A percentile compares a stretch with the other conserved stretches of the same genome.
phyloP scores from a whole-genome alignment of 2,329 filamentous ascomycete genomes.

The Periconia sp. region DNA sequence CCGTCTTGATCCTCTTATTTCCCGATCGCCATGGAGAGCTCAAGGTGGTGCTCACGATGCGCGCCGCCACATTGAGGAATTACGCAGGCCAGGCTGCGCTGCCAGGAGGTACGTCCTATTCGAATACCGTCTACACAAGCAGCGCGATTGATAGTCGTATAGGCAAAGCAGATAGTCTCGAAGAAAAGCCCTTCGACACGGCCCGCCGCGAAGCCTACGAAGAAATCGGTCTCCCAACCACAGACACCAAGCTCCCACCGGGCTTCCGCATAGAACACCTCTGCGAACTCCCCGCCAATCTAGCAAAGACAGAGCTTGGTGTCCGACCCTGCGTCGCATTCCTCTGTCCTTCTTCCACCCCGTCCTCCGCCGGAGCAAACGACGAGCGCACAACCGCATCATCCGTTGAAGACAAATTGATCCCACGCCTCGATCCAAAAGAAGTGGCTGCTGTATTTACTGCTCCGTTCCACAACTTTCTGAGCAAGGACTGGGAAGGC shows the following conservation, averaged over 20 bases:
- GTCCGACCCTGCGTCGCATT: constrained; percentile 64
- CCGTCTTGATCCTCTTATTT: constrained; percentile 87
- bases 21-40: constrained; percentile 83
- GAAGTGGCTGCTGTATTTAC: constrained; percentile 96
- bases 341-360: constrained; percentile 54
- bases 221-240: constrained; percentile 86
- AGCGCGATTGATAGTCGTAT: constrained; percentile 11
- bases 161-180: constrained; percentile 62
- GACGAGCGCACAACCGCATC: constrained; percentile 3
- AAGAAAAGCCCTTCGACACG: constrained; percentile 73
- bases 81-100: constrained; percentile 81
- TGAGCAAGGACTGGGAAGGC: constrained; percentile 61
- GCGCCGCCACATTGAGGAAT: constrained; percentile 63
- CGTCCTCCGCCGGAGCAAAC: constrained; percentile 10
- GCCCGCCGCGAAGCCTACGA: constrained; percentile 89
- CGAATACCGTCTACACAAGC: too few relatives aligned
- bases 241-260: constrained; percentile 70
- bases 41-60: constrained; percentile 68
- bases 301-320: constrained; percentile 58
- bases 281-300: constrained; percentile 73
- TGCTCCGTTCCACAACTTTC: constrained; percentile 84
- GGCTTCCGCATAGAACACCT: constrained; percentile 88
- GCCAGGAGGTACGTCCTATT: constrained; percentile 72
- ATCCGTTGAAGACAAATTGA: constrained; percentile 68
- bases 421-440: constrained; percentile 81